A percentile compares a stretch with the other conserved stretches of the same genome.
phyloP scores from a whole-genome alignment of 805 yeast species.

The Pichia phayaonensis region DNA sequence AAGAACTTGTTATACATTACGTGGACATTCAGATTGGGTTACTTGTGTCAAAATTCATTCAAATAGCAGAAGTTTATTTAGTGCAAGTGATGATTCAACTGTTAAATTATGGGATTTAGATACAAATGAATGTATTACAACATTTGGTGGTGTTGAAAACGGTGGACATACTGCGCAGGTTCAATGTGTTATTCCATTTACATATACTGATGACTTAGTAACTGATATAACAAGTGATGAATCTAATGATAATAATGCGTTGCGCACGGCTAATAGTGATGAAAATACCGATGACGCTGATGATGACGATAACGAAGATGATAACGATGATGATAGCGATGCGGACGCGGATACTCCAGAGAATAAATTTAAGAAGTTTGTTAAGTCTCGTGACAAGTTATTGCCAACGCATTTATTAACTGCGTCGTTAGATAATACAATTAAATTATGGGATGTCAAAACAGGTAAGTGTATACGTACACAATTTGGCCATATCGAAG shows the following conservation, averaged over 20 bases:
- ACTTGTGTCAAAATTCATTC: conserved; percentile 83
- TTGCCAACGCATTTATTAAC: conserved; percentile 82
- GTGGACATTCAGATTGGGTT: conserved; percentile 93
- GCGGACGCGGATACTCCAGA: conserved; percentile 12
- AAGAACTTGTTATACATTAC: conserved; percentile 81
- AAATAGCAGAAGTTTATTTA: conserved; percentile 67
- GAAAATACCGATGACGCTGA: neutral
- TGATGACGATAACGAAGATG: conserved; percentile 10
- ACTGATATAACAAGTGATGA: conserved; percentile 35
- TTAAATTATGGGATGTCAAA: conserved; percentile 83
- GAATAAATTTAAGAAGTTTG: conserved; percentile 11
- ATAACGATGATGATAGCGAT: conserved; percentile 6
- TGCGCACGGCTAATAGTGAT: conserved; percentile 7
- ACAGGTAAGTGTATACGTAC: conserved; percentile 88
- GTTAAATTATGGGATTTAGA: conserved; percentile 91
- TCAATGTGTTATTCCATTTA: conserved; percentile 83
- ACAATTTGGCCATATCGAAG: conserved; percentile 96
- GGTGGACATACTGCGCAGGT: conserved; percentile 92
- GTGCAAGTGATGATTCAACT: conserved; percentile 88
- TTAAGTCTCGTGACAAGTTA: conserved; percentile 25
- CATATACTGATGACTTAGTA: conserved; percentile 51
- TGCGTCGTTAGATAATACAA: conserved; percentile 86
- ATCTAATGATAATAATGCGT: conserved; percentile 16
- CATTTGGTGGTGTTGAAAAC: conserved; percentile 66
- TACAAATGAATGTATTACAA: conserved; percentile 68